phyloP scores from a whole-genome alignment of 2,329 filamentous ascomycete species.

The Fusarium torreyae region DNA sequence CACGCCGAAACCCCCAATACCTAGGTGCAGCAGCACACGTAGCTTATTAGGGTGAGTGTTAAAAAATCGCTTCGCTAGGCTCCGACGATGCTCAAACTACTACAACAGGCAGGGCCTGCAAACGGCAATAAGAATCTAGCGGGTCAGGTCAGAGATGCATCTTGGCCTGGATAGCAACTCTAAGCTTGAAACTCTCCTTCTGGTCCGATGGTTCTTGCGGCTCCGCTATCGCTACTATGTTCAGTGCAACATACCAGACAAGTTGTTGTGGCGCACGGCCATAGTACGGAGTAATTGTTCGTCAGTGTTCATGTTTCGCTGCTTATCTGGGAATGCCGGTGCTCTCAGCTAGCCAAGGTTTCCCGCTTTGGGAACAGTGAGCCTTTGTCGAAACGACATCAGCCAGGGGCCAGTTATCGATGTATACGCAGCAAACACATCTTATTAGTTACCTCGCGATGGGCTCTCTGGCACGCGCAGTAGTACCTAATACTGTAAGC shows the following conservation, averaged over 20 bases:
- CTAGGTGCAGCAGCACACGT: too few relatives aligned
- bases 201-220: slow-evolving; percentile 7
- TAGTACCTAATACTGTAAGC: slow-evolving; percentile 15
- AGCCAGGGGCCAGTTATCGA: not conserved
- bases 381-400: not conserved
- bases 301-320: slow-evolving; percentile 10
- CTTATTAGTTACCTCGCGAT: not conserved
- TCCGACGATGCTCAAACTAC: not conserved
- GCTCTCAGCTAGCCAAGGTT: slow-evolving; percentile 17
- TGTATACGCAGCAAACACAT: not conserved
- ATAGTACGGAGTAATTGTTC: slow-evolving; percentile 17
- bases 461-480: not conserved
- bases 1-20: slow-evolving; percentile 25
- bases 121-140: slow-evolving; percentile 5
- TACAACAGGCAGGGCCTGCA: not conserved
- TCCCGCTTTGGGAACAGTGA: slow-evolving; percentile 7
- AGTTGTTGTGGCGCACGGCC: slow-evolving; percentile 26
- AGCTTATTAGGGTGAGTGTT: not conserved
- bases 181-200: slow-evolving; percentile 3
- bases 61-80: not conserved
- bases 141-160: slow-evolving; percentile 17
- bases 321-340: slow-evolving; percentile 29
- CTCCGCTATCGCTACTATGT: slow-evolving; percentile 23
- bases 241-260: slow-evolving; percentile 17
- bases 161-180: slow-evolving; percentile 6